Evolutionary conservation across 2,329 filamentous ascomycete species (phyloP).

Genomic region (Ophiostoma sp.): DNA sequence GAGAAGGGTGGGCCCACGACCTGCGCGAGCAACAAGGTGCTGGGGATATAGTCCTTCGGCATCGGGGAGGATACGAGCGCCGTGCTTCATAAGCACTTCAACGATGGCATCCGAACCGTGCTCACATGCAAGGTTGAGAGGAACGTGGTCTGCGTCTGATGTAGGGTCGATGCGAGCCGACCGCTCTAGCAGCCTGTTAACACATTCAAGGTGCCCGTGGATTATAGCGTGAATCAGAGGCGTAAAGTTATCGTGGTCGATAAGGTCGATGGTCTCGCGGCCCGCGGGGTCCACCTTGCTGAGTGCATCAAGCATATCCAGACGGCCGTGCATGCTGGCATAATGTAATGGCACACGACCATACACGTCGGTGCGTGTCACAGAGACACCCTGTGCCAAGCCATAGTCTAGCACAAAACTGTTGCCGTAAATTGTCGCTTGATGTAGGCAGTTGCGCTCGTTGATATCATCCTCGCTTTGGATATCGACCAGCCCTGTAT

Average conservation of each 20-base stretch:
- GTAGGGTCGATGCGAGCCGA: conserved; percentile 81
- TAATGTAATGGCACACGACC: conserved; percentile 91
- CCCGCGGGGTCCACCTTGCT: conserved; percentile 58
- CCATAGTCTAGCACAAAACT: conserved; percentile 70
- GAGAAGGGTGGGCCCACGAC: conserved; percentile 72
- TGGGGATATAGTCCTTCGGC: conserved; percentile 97
- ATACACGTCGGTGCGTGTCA: conserved; percentile 82
- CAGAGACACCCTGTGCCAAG: conserved; percentile 68
- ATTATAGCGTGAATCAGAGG: conserved; percentile 93
- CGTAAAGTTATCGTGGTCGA: conserved; percentile 96
- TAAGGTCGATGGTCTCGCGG: conserved; percentile 72
- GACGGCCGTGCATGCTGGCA: conserved; percentile 86
- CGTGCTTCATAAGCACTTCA: conserved; percentile 73
- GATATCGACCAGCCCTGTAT: conserved; percentile 80
- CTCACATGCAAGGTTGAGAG: conserved; percentile 90
- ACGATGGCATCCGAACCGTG: conserved; percentile 83
- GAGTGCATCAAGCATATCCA: conserved; percentile 74
- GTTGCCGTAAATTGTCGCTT: conserved; percentile 92
- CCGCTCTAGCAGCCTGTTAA: conserved; percentile 67
- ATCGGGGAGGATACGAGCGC: conserved; percentile 80
- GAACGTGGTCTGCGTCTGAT: conserved; percentile 86
- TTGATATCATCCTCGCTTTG: conserved; percentile 96
- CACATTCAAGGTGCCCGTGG: conserved; percentile 74
- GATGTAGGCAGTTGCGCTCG: conserved; percentile 91
- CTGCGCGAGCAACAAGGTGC: conserved; percentile 87